phyloP scores from a whole-genome alignment of 202 grass and related monocot species.

The Cymbopogon flexuosus region DNA sequence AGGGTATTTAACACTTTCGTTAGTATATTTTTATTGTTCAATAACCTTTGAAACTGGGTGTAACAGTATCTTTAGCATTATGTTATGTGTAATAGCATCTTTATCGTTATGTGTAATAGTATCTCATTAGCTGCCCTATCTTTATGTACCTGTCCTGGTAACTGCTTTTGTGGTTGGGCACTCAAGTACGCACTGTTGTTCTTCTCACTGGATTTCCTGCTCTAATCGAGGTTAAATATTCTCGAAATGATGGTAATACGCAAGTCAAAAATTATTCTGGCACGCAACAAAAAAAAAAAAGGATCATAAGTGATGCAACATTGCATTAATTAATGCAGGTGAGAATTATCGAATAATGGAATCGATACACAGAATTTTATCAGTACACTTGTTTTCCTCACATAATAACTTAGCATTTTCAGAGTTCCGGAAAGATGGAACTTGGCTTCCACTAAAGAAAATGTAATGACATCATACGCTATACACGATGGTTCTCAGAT shows the following conservation, averaged over 20 bases:
- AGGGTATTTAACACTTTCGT: too few relatives aligned
- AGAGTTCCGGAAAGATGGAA: constrained; percentile 34
- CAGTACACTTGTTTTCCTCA: constrained; percentile 22
- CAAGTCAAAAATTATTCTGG: background rate
- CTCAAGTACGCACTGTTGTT: too few relatives aligned
- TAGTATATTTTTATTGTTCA: too few relatives aligned
- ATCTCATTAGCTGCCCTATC: too few relatives aligned
- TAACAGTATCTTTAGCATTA: too few relatives aligned
- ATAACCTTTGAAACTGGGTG: too few relatives aligned
- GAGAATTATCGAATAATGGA: constrained; percentile 34
- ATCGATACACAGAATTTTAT: constrained; percentile 27
- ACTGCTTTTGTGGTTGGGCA: too few relatives aligned
- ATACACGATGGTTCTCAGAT: constrained; percentile 47
- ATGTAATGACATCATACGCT: constrained; percentile 39
- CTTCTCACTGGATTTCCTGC: background rate
- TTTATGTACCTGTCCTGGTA: background rate
- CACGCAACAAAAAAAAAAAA: background rate
- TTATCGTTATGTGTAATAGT: too few relatives aligned
- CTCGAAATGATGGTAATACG: background rate
- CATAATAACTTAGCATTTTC: constrained; percentile 42
- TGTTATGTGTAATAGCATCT: too few relatives aligned
- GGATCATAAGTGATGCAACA: background rate
- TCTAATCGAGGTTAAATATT: background rate
- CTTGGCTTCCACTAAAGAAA: constrained; percentile 36
- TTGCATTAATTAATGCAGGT: constrained; percentile 31